These are phyloP conservation scores for Microdochium trichocladiopsis DNA, from an alignment of 2,329 filamentous ascomycete genomes.

Conservation along the genomic window DNA sequence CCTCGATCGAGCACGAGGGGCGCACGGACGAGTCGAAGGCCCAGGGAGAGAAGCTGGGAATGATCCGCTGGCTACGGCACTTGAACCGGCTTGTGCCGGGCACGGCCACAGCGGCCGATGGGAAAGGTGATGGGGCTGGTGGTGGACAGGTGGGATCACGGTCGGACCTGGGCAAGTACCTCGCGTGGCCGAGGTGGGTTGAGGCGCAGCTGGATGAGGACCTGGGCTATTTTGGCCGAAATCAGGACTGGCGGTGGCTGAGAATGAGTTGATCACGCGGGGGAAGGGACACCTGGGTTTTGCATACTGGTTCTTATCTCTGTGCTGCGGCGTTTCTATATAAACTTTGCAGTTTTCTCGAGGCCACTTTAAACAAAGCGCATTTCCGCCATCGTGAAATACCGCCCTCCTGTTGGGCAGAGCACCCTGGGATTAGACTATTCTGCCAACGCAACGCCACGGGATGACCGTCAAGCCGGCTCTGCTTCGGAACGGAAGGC, in stretches of 20 bases:
- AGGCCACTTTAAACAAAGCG: no score
- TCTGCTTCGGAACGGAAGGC: no score
- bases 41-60: constrained; percentile 28
- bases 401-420: no score
- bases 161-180: constrained; percentile 32
- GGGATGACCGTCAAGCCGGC: no score
- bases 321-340: no score
- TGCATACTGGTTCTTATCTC: no score
- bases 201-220: constrained; percentile 40
- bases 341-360: no score
- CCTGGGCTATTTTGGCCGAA: constrained; percentile 35
- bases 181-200: constrained; percentile 48
- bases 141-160: background rate
- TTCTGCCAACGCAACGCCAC: no score
- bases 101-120: constrained; percentile 19
- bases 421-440: no score
- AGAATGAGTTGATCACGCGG: background rate
- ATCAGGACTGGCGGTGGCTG: no score
- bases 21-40: background rate
- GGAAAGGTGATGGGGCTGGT: background rate
- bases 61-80: constrained; percentile 41
- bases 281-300: no score
- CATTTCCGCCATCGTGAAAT: no score
- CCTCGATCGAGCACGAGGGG: constrained; percentile 25
- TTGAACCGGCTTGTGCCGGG: constrained; percentile 36